Percentiles rank a stretch among this genome's conserved stretches.
Evolutionary conservation across 2,329 filamentous ascomycete genomes (phyloP).

Genomic region (Cordyceps cateniannulata): DNA sequence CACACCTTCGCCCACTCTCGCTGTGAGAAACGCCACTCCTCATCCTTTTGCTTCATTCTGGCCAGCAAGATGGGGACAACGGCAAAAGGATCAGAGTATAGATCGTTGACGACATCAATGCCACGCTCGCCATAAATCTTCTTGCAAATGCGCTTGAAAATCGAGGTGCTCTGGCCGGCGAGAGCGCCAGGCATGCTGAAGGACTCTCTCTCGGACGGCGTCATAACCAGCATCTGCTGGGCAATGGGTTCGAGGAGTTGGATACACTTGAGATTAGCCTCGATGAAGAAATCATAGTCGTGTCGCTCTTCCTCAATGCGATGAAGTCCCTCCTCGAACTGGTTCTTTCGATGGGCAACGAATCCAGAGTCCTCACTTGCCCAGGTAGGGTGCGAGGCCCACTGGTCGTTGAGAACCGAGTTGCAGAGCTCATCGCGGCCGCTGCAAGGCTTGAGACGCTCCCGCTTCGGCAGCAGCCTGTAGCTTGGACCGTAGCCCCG

Average conservation of each 20-base stretch:
- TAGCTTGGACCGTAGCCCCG: slow-evolving; percentile 95
- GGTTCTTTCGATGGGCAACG: slow-evolving; percentile 94
- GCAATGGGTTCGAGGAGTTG: slow-evolving; percentile 93
- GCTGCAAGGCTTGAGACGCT: slow-evolving; percentile 85
- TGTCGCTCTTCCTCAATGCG: slow-evolving; percentile 97
- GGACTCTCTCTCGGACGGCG: slow-evolving; percentile 59
- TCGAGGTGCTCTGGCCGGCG: slow-evolving; percentile 89
- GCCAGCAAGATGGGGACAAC: slow-evolving; percentile 86
- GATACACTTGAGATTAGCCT: slow-evolving; percentile 89
- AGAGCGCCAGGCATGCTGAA: slow-evolving; percentile 80
- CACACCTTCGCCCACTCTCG: slow-evolving; percentile 99
- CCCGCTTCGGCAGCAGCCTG: slow-evolving; percentile 80
- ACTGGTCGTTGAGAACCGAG: slow-evolving; percentile 91
- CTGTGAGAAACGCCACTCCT: slow-evolving; percentile 95
- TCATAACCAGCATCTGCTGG: slow-evolving; percentile 80
- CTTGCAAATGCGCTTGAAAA: slow-evolving; percentile 95
- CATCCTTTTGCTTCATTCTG: slow-evolving; percentile 88
- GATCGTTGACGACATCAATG: slow-evolving; percentile 75
- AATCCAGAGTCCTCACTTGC: slow-evolving; percentile 97
- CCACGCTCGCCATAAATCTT: slow-evolving; percentile 94
- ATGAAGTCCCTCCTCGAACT: slow-evolving; percentile 88
- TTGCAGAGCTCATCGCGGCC: slow-evolving; percentile 93
- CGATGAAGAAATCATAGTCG: slow-evolving; percentile 98
- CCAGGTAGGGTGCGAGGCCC: slow-evolving; percentile 98
- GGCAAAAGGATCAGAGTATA: slow-evolving; percentile 76